Percentiles rank a stretch among this genome's conserved stretches.
Evolutionary conservation across 352 stramenopile species (phyloP).

Genomic region (Phytophthora ramorum): DNA sequence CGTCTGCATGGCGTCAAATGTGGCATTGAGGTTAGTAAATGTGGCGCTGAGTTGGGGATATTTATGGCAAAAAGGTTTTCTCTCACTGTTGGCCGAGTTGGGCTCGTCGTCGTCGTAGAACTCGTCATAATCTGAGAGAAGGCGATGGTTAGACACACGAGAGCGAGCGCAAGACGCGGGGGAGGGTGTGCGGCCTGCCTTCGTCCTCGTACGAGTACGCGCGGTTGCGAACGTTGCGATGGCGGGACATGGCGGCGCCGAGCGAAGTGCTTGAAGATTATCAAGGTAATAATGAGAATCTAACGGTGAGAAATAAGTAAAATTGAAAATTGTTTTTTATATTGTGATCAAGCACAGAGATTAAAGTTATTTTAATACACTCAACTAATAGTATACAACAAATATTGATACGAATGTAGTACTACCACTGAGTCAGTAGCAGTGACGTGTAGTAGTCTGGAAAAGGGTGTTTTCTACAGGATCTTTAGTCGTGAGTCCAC

Average conservation of each 20-base stretch:
- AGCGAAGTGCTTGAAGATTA: background rate
- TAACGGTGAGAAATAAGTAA: too few species aligned
- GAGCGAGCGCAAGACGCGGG: background rate
- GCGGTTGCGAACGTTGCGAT: constrained; percentile 88
- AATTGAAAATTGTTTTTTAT: too few species aligned
- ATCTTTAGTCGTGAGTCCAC: too few species aligned
- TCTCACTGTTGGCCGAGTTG: constrained; percentile 71
- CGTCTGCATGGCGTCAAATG: constrained; percentile 42
- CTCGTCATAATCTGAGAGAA: constrained; percentile 69
- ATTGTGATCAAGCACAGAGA: too few species aligned
- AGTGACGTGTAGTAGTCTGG: too few species aligned
- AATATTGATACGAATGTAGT: too few species aligned
- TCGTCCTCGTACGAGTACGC: constrained; percentile 91
- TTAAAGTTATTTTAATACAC: too few species aligned
- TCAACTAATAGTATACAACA: too few species aligned
- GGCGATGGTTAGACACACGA: background rate
- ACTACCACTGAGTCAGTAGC: too few species aligned
- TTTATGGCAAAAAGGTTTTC: constrained; percentile 5
- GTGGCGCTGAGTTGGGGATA: constrained; percentile 1
- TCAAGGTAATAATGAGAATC: too few species aligned
- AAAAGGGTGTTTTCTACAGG: too few species aligned
- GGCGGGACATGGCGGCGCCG: constrained; percentile 67
- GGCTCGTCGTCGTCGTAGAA: constrained; percentile 70
- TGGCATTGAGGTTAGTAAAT: constrained; percentile 17
- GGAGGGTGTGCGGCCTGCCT: constrained; percentile 37